A percentile compares a stretch with the other conserved stretches of the same genome.
phyloP scores from a whole-genome alignment of 1,284 basidiomycete species.

The Sporisorium iseilematis-ciliati region DNA sequence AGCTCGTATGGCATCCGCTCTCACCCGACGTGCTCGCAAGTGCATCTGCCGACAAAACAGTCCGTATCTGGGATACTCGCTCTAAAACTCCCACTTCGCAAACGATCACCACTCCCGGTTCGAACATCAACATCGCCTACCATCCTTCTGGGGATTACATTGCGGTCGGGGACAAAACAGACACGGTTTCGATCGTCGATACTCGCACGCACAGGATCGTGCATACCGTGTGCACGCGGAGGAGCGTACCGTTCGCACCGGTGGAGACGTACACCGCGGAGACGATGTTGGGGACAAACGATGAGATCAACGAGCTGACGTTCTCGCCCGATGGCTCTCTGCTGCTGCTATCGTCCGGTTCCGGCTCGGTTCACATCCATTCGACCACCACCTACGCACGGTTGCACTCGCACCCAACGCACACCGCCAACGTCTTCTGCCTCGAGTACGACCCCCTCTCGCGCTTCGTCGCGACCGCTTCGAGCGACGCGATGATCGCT shows the following conservation, averaged over 20 bases:
- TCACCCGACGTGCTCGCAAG: constrained; percentile 61
- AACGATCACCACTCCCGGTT: constrained; percentile 38
- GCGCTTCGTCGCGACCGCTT: constrained; percentile 57
- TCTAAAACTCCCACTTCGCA: background rate
- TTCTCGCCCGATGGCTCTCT: constrained; percentile 59
- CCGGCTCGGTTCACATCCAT: constrained; percentile 47
- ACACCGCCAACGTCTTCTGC: constrained; percentile 63
- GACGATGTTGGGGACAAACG: constrained; percentile 19
- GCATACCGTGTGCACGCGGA: constrained; percentile 44
- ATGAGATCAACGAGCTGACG: constrained; percentile 64
- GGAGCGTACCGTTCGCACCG: constrained; percentile 2
- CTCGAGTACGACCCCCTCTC: constrained; percentile 54
- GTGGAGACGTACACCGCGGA: background rate
- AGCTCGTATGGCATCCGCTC: constrained; percentile 58
- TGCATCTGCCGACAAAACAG: constrained; percentile 58
- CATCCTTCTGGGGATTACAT: constrained; percentile 57
- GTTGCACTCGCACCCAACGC: constrained; percentile 39
- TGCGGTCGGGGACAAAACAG: constrained; percentile 61
- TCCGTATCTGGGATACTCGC: constrained; percentile 63
- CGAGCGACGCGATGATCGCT: constrained; percentile 52
- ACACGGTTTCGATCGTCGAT: constrained; percentile 62
- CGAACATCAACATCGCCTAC: constrained; percentile 64
- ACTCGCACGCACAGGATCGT: constrained; percentile 22
- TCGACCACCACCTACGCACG: background rate
- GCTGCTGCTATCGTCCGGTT: constrained; percentile 58